Conservation (phyloP, 1,284 basidiomycete genomes). For the Trametes hirsuta region DNA sequence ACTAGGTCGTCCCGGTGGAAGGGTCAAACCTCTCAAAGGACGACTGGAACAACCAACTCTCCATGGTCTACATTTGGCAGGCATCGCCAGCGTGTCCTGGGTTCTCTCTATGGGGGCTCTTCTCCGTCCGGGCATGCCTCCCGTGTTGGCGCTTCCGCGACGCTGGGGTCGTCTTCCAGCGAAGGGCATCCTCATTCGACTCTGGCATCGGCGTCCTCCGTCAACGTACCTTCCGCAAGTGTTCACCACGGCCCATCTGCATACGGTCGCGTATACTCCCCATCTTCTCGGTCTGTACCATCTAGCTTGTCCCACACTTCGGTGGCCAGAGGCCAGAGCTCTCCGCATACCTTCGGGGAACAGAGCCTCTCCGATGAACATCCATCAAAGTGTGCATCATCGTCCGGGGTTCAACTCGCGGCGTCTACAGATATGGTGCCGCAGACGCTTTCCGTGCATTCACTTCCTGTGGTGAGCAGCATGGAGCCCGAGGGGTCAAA, state of each 20-base stretch:
- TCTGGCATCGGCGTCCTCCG: slow-evolving; percentile 16
- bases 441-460: neutral
- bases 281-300: neutral
- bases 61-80: slow-evolving; percentile 51
- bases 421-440: neutral
- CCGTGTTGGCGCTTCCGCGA: slow-evolving; percentile 6
- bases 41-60: slow-evolving; percentile 28
- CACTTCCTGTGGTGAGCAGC: neutral
- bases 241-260: slow-evolving; percentile 7
- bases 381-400: neutral
- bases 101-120: slow-evolving; percentile 9
- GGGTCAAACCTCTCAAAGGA: slow-evolving; percentile 30
- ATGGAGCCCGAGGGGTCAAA: neutral
- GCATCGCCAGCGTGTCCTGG: slow-evolving; percentile 22
- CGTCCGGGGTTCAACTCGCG: neutral
- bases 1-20: slow-evolving; percentile 2
- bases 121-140: slow-evolving; percentile 26
- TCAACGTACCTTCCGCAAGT: neutral
- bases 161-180: slow-evolving; percentile 18
- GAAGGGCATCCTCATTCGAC: slow-evolving; percentile 10
- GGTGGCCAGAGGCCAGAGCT: slow-evolving; percentile 26
- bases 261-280: neutral
- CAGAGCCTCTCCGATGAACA: slow-evolving; percentile 8
- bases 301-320: slow-evolving; percentile 28
- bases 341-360: slow-evolving; percentile 44